Conservation (phyloP, 1,284 basidiomycete genomes). For the Schizopora paradoxa region DNA sequence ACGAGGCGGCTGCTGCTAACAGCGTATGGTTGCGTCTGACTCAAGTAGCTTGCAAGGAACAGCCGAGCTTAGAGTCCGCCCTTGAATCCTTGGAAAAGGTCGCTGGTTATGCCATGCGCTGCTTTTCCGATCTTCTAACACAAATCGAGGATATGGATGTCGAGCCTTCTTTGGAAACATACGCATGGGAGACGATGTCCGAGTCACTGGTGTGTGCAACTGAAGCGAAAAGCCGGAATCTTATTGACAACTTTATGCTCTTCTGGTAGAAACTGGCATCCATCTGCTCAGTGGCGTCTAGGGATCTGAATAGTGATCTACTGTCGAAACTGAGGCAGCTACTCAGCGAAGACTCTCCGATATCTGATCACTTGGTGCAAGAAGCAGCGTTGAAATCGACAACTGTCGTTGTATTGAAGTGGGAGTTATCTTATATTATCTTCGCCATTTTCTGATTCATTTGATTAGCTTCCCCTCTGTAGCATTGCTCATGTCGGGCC, state of each 20-base stretch:
- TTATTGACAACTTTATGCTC: constrained; percentile 19
- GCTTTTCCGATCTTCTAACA: constrained; percentile 65
- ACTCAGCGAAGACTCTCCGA: constrained; percentile 76
- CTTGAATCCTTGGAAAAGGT: constrained; percentile 42
- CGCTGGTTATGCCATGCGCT: constrained; percentile 58
- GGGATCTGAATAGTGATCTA: constrained; percentile 65
- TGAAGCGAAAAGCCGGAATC: not conserved
- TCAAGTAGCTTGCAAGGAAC: constrained; percentile 39
- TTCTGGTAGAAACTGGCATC: constrained; percentile 76
- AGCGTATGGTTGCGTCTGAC: constrained; percentile 71
- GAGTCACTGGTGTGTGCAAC: constrained; percentile 60
- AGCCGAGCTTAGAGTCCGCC: constrained; percentile 37
- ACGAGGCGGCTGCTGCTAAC: constrained; percentile 76
- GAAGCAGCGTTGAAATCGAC: constrained; percentile 81
- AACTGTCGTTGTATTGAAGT: constrained; percentile 81
- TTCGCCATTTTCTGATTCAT: not conserved
- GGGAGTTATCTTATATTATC: constrained; percentile 20
- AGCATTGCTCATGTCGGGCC: constrained; percentile 70
- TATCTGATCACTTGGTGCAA: constrained; percentile 78
- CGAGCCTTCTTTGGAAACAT: constrained; percentile 74
- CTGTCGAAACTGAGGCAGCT: constrained; percentile 70
- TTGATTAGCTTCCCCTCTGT: constrained; percentile 69
- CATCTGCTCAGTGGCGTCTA: constrained; percentile 73
- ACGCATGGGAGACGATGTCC: constrained; percentile 83
- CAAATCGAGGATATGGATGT: constrained; percentile 78